A percentile compares a stretch with the other conserved stretches of the same genome.
These are phyloP conservation scores for Ophiostoma perfectum DNA, from an alignment of 2,329 filamentous ascomycete species.

Conservation along the genomic window DNA sequence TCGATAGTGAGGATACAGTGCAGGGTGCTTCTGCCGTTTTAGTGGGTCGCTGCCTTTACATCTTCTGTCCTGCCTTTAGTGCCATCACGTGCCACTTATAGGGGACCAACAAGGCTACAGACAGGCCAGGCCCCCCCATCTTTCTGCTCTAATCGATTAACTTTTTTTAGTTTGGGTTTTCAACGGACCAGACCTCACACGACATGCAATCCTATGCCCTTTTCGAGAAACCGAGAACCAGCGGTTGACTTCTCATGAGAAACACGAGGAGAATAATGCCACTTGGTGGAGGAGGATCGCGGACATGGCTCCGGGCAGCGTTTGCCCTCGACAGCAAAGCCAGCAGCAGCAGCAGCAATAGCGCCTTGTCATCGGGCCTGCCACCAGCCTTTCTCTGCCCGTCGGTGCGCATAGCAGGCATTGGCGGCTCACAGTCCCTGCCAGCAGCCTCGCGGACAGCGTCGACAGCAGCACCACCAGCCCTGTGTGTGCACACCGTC, in stretches of 20 bases:
- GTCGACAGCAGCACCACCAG: neutral
- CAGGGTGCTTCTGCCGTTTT: neutral
- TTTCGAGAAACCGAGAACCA: neutral
- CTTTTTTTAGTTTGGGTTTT: constrained; percentile 13
- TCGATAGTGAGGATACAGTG: constrained; percentile 1
- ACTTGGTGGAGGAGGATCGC: constrained; percentile 14
- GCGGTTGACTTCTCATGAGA: neutral
- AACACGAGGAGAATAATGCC: constrained; percentile 18
- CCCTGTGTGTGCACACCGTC: neutral
- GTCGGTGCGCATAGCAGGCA: constrained; percentile 9
- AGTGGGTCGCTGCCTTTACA: neutral
- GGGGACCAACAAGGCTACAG: neutral
- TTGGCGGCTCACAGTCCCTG: neutral
- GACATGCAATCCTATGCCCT: neutral
- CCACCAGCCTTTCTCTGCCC: constrained; percentile 26
- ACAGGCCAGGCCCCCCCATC: neutral
- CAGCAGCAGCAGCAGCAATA: neutral
- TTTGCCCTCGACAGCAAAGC: constrained; percentile 22
- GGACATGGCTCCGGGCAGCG: constrained; percentile 22
- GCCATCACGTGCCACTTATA: constrained; percentile 15
- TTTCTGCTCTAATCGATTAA: constrained; percentile 9
- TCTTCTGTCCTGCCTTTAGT: neutral
- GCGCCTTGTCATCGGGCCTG: neutral
- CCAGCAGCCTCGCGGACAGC: neutral
- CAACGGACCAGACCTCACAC: neutral